Base-by-base conservation (phyloP, 2,329 filamentous ascomycete genomes). In the Phialophora verrucosa region DNA sequence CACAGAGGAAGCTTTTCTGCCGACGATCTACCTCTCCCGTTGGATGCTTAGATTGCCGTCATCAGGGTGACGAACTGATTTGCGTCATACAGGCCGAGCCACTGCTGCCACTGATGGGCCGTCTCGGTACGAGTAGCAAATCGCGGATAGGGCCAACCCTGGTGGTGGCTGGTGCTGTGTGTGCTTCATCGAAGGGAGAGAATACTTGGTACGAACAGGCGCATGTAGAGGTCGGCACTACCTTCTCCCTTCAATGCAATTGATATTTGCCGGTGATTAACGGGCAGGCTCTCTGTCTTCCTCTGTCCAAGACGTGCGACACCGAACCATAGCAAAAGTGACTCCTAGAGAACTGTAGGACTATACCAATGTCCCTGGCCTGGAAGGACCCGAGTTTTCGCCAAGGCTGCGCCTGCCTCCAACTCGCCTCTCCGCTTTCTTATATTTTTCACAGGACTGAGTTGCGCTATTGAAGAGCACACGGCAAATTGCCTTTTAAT, bases 371-470 rank as follows among this genome's bases (percentile, higher is more conserved):
- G 38, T 42, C 17, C 6, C 38, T 7, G 38, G 38, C 1, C 49
- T 8, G 3, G 51, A 20, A 17, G 27, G 29, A 32, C 29, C 51
- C 17, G 53, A 55, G 53, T n/a, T 31, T 55, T 32, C 32, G 59
- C 59, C 59, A 61, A 61, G 59, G 59, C 59, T 54, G 49, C 20
- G 47, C 32, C 29, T 38, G 59, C 59, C 59, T 61, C 59, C 59
- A 61, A 61, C 59, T 61, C 51, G 49, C 47, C 20, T 44, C 59
- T 61, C 59, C 59, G 59, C 59, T 60, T 54, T 61, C 10, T 12
- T 27, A 61, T 61, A 61, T 53, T 61, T 61, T 61, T 61, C 59
- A 61, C 20, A 61, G 49, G n/a, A 17, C 25, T 23, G 14, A 42
- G 17, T 60, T 47, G 59, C 59, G 49, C 53, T 54, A 38, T 61